phyloP scores from a whole-genome alignment of 2,329 filamentous ascomycete genomes.

The Biscogniauxia mediterranea region DNA sequence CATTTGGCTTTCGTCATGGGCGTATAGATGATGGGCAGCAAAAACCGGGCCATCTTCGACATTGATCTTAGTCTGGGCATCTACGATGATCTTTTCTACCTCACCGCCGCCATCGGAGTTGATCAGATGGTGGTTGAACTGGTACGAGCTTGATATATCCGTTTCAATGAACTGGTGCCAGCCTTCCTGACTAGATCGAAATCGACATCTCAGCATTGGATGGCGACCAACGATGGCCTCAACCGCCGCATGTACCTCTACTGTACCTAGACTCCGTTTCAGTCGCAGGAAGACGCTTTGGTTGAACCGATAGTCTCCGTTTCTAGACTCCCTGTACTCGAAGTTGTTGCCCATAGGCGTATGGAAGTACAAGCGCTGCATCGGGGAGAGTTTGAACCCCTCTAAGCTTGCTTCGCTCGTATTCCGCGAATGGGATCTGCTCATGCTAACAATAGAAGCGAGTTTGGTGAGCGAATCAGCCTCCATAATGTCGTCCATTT shows the following conservation, averaged over 20 bases:
- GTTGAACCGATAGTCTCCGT: slow-evolving; percentile 47
- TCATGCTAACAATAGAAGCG: slow-evolving; percentile 35
- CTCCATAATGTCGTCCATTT: slow-evolving; percentile 37
- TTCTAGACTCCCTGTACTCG: slow-evolving; percentile 28
- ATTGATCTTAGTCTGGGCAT: slow-evolving; percentile 44
- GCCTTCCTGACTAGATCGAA: slow-evolving; percentile 36
- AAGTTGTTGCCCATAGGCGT: slow-evolving; percentile 41
- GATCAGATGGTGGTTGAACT: slow-evolving; percentile 42
- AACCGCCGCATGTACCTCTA: slow-evolving; percentile 47
- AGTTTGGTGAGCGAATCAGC: slow-evolving; percentile 39
- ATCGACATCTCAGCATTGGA: slow-evolving; percentile 50
- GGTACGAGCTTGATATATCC: slow-evolving; percentile 42
- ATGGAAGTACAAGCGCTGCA: slow-evolving; percentile 54
- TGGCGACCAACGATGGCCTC: slow-evolving; percentile 50
- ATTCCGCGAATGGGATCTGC: slow-evolving; percentile 29
- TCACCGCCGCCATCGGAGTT: slow-evolving; percentile 37
- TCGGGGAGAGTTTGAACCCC: slow-evolving; percentile 49
- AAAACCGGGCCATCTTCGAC: slow-evolving; percentile 52
- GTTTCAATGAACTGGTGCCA: slow-evolving; percentile 48
- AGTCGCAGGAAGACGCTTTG: slow-evolving; percentile 49
- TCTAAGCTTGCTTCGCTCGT: slow-evolving; percentile 36
- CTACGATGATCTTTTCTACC: slow-evolving; percentile 39
- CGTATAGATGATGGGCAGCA: slow-evolving; percentile 47
- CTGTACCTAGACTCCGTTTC: slow-evolving; percentile 38
- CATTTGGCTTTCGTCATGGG: slow-evolving; percentile 43